phyloP scores from a whole-genome alignment of 2,329 filamentous ascomycete species.

The Ophiocordyceps camponoti-rufipedis region DNA sequence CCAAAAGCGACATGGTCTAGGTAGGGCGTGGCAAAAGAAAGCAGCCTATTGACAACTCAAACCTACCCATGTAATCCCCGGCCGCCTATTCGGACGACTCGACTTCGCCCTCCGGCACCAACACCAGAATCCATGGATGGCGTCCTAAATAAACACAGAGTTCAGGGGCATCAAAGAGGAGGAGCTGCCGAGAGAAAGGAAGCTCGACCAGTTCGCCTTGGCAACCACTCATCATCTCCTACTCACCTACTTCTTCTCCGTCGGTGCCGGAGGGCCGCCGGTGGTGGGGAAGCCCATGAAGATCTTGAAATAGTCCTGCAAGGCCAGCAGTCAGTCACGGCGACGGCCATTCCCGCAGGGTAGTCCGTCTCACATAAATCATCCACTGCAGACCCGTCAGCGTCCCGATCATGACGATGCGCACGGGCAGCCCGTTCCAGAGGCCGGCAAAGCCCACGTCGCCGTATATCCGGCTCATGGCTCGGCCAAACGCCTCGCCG shows the following conservation, averaged over 20 bases:
- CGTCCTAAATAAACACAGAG: no score
- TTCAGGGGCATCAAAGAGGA: no score
- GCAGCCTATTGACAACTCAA: no score
- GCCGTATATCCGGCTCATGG: constrained; percentile 64
- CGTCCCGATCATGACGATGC: constrained; percentile 78
- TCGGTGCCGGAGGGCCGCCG: constrained; percentile 42
- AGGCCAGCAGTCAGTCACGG: background rate
- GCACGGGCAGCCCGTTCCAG: constrained; percentile 75
- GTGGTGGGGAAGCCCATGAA: constrained; percentile 78
- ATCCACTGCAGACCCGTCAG: constrained; percentile 81
- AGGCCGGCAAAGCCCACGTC: constrained; percentile 78
- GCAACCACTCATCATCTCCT: no score
- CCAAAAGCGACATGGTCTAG: background rate
- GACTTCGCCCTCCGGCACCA: no score
- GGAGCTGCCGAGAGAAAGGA: no score
- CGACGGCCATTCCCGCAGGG: background rate
- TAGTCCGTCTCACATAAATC: constrained; percentile 50
- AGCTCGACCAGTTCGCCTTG: no score
- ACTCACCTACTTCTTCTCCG: constrained; percentile 23
- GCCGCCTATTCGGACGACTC: no score
- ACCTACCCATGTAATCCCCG: no score
- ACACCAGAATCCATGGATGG: no score
- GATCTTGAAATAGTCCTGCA: constrained; percentile 69
- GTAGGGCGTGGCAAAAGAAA: no score
- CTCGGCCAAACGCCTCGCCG: constrained; percentile 61